Base-by-base conservation (phyloP, 805 yeast species). In the Candida mattraensis region DNA sequence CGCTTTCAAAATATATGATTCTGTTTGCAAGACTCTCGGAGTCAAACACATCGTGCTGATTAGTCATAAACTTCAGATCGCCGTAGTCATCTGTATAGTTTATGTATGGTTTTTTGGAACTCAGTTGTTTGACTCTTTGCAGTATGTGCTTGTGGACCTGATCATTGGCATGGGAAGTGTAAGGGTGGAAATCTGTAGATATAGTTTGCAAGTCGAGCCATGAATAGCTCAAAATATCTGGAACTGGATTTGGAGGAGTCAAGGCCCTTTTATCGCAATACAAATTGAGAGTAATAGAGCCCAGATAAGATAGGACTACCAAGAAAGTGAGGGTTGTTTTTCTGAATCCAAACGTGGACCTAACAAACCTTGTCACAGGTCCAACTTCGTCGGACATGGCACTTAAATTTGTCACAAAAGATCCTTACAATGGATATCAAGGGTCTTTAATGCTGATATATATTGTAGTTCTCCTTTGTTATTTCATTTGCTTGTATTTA, bases 161-260 rank as follows among this genome's bases (percentile, higher is more conserved):
- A 57, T 83, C 91, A 60, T 87, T 88, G 10, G 80, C 85, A 39
- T 67, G 76, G 0, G 95, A 81, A 16, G 78, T 76, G 59, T 83
- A 89, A 1, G 96, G 87, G 61, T 89, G 97, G 35, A 78, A 79
- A 18, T 69, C 55, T 20, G 62, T 51, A 0, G 93, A 83, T 8
- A 89, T 80, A 3, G 61, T 56, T 55, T 87, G 94, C 31, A 89
- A 66, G 50, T 82, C 85, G 2, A 60, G 43, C 96, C 96, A 89
- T 3, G 84, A 68, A 7, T 70, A 53, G 2, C 66, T 35, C 5
- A 63, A 50, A 5, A 52, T 45, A 24, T 62, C 64, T 0, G 72
- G 66, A 23, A 67, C 65, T 6, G 64, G 60, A 0, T 51, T 37
- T 3, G 83, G 83, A 7, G 74, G 54, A 3, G 46, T 31, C 18